Evolutionary conservation across 257 asterid genomes (phyloP).

Genomic region (Perilla frutescens): DNA sequence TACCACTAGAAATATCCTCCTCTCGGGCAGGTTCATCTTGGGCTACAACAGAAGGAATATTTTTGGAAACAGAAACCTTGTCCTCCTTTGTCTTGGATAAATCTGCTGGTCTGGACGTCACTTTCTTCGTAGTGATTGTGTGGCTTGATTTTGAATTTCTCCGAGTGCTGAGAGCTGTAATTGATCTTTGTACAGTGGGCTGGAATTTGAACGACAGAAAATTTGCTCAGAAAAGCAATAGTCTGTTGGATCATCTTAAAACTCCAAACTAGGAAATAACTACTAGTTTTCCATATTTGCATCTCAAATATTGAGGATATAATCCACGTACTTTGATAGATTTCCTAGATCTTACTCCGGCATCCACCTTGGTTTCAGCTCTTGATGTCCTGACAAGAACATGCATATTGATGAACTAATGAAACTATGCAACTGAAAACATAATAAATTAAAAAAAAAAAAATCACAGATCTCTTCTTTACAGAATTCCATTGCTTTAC

Average conservation of each 20-base stretch:
- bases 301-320: neutral
- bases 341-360: conserved; percentile 52
- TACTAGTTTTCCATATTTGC: conserved; percentile 7
- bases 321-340: conserved; percentile 57
- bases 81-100: conserved; percentile 59
- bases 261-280: conserved; percentile 14
- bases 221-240: conserved; percentile 28
- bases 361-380: conserved; percentile 51
- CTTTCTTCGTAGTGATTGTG: conserved; percentile 45
- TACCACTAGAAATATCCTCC: conserved; percentile 47
- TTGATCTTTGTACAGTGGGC: conserved; percentile 48
- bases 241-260: conserved; percentile 9
- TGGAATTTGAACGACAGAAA: conserved; percentile 40
- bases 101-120: conserved; percentile 46
- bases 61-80: conserved; percentile 46
- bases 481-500: conserved; percentile 7
- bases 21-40: conserved; percentile 49
- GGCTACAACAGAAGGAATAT: conserved; percentile 45
- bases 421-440: conserved; percentile 25
- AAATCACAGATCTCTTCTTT: conserved; percentile 10
- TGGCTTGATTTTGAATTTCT: conserved; percentile 50
- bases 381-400: conserved; percentile 61
- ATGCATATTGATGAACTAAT: conserved; percentile 32
- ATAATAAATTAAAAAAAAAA: neutral
- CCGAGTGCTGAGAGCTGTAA: conserved; percentile 42